Percentiles rank a stretch among this genome's conserved stretches.
Evolutionary conservation across 768 basidiomycete genomes (phyloP).

Genomic region (Tricholoma flavovirens): DNA sequence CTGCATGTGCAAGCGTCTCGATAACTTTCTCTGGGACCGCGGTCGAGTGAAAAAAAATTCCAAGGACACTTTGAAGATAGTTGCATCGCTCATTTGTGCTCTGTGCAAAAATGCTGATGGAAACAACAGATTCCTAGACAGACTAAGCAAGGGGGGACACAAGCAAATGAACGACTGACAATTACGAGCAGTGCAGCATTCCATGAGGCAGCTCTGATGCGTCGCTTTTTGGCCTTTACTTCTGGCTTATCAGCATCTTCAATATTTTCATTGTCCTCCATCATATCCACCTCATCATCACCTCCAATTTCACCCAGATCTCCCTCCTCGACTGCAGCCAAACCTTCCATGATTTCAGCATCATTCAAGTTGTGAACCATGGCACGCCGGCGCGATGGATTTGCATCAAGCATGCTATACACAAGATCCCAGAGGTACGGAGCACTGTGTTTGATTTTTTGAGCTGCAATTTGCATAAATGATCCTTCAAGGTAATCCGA

Average conservation of each 20-base stretch:
- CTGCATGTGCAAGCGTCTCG: constrained; percentile 19
- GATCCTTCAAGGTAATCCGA: no score
- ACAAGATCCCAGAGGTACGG: constrained; percentile 1
- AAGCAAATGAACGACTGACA: not conserved
- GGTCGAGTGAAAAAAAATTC: constrained; percentile 32
- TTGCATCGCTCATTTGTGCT: constrained; percentile 9
- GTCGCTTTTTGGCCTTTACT: not conserved
- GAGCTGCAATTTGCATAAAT: not conserved
- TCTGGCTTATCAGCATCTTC: not conserved
- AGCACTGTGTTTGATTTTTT: not conserved
- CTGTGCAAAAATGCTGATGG: not conserved
- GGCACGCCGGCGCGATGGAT: not conserved
- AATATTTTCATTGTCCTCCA: not conserved
- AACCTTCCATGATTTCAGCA: not conserved
- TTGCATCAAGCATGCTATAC: not conserved
- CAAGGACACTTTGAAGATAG: constrained; percentile 16
- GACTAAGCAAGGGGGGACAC: not conserved
- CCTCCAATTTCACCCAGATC: not conserved
- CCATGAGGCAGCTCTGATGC: not conserved
- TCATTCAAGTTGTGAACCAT: not conserved
- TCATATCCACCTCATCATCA: not conserved
- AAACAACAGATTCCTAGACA: not conserved
- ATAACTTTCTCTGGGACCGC: constrained; percentile 20
- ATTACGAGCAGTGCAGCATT: not conserved
- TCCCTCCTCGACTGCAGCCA: not conserved